Conservation (phyloP, 1,284 basidiomycete species). For the Meira nashicola region DNA sequence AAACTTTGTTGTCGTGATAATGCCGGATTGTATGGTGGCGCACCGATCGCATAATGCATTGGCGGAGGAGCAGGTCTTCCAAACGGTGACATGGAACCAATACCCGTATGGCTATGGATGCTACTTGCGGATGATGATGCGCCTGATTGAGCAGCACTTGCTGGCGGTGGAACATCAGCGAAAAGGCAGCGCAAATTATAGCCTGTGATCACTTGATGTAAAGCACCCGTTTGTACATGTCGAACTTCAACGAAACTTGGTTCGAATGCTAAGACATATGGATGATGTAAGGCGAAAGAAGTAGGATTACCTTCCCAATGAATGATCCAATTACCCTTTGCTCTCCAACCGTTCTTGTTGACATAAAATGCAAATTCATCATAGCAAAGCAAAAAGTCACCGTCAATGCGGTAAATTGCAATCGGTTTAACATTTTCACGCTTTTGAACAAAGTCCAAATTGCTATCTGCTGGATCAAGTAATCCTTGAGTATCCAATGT, state of each 20-base stretch:
- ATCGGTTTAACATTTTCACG: slow-evolving; percentile 84
- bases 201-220: slow-evolving; percentile 87
- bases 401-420: slow-evolving; percentile 93
- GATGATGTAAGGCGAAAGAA: slow-evolving; percentile 90
- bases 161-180: slow-evolving; percentile 83
- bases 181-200: slow-evolving; percentile 68
- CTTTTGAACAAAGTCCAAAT: slow-evolving; percentile 88
- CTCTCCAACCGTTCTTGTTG: slow-evolving; percentile 90
- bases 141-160: slow-evolving; percentile 16
- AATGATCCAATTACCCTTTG: slow-evolving; percentile 85
- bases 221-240: slow-evolving; percentile 83
- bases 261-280: slow-evolving; percentile 95
- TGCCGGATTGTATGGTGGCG: not conserved
- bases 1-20: slow-evolving; percentile 10
- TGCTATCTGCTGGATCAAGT: slow-evolving; percentile 84
- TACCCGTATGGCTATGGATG: not conserved
- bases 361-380: slow-evolving; percentile 99
- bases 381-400: slow-evolving; percentile 95
- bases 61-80: slow-evolving; percentile 21
- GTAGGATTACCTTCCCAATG: slow-evolving; percentile 94
- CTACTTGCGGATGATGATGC: not conserved
- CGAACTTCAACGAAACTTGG: slow-evolving; percentile 94
- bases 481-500: slow-evolving; percentile 94
- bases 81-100: slow-evolving; percentile 10
- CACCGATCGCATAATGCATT: slow-evolving; percentile 5